Conservation (phyloP, 768 basidiomycete genomes). For the Termitomyces titanicus region DNA sequence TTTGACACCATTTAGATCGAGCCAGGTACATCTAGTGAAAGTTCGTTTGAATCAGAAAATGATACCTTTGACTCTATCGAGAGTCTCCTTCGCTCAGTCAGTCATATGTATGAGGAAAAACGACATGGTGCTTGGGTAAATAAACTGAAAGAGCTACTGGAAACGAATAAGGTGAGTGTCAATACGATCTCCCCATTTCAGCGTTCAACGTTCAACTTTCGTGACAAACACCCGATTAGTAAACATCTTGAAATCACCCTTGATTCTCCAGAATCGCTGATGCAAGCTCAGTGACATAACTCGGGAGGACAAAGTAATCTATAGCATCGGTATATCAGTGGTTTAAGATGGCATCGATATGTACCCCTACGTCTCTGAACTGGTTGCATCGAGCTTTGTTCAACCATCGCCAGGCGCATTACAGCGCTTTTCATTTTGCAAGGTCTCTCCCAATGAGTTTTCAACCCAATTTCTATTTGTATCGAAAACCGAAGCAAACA, state of each 20-base stretch:
- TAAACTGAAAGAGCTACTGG: constrained; percentile 41
- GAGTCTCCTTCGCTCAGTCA: constrained; percentile 48
- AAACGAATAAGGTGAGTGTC: constrained; percentile 1
- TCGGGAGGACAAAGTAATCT: not conserved
- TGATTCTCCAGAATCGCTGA: not conserved
- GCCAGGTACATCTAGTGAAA: not conserved
- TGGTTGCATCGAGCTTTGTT: not conserved
- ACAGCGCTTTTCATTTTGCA: too few relatives aligned
- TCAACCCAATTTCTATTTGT: too few relatives aligned
- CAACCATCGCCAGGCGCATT: too few relatives aligned
- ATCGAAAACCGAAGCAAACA: too few relatives aligned
- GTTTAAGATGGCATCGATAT: not conserved
- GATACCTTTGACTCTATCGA: constrained; percentile 56
- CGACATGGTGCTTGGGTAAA: constrained; percentile 43
- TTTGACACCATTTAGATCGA: constrained; percentile 6
- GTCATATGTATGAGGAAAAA: constrained; percentile 48
- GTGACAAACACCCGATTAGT: not conserved
- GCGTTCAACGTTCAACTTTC: not conserved
- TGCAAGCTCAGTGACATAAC: not conserved
- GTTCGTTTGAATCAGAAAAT: constrained; percentile 14
- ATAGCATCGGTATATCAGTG: not conserved
- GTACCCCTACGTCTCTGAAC: not conserved
- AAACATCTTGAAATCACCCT: not conserved
- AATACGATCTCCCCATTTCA: not conserved
- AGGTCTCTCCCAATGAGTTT: too few relatives aligned